phyloP scores from a whole-genome alignment of 441 rosid species.

The Omphalea diandra region DNA sequence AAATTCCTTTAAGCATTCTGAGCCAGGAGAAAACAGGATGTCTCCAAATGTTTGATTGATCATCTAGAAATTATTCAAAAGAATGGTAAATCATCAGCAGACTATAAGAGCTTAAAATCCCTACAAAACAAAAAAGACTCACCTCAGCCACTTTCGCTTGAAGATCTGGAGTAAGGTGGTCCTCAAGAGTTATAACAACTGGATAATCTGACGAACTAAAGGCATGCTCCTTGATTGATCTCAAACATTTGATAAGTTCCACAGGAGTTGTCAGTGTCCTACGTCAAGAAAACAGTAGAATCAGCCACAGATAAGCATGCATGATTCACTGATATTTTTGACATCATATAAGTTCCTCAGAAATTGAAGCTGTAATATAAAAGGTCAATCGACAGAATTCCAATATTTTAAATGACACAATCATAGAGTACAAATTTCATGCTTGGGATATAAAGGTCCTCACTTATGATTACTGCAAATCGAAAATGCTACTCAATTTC shows the following conservation, averaged over 20 bases:
- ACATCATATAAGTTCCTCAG: neutral
- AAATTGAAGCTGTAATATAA: neutral
- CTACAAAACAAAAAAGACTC: slow-evolving; percentile 19
- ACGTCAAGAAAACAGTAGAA: slow-evolving; percentile 17
- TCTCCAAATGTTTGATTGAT: slow-evolving; percentile 70
- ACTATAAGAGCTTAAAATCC: slow-evolving; percentile 11
- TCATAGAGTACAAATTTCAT: neutral
- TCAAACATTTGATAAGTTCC: slow-evolving; percentile 69
- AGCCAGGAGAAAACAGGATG: slow-evolving; percentile 60
- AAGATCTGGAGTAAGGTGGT: slow-evolving; percentile 81
- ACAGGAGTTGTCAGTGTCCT: slow-evolving; percentile 95
- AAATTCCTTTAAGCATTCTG: slow-evolving; percentile 71
- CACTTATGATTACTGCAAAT: neutral
- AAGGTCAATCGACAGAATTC: neutral
- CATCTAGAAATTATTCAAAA: slow-evolving; percentile 55
- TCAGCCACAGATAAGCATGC: neutral
- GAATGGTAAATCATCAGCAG: slow-evolving; percentile 19
- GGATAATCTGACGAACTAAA: slow-evolving; percentile 76
- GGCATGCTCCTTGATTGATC: slow-evolving; percentile 74
- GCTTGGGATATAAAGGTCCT: neutral
- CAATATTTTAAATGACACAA: neutral
- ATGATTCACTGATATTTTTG: neutral
- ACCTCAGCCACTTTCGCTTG: slow-evolving; percentile 92
- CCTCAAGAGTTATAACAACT: slow-evolving; percentile 90
- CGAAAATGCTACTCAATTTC: neutral